Conservation (phyloP, 768 basidiomycete genomes). For the Tricholoma hemisulphureum region DNA sequence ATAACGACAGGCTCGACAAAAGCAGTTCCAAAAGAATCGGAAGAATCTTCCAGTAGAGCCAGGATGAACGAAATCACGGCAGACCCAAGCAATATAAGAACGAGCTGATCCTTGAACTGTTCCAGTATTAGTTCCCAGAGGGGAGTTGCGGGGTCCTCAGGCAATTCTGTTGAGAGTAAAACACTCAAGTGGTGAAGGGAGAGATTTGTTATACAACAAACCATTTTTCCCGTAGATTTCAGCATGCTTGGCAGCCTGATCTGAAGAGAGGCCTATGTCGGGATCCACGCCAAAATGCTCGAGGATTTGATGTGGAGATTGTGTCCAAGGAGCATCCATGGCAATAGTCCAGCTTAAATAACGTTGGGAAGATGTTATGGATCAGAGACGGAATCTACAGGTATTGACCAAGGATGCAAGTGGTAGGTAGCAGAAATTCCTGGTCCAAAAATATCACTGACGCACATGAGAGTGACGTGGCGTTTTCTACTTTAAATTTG, state of each 20-base stretch:
- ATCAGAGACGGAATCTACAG: conserved; percentile 9
- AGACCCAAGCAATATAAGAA: conserved; percentile 92
- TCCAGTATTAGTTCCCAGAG: conserved; percentile 95
- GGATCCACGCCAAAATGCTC: conserved; percentile 71
- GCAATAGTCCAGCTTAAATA: conserved; percentile 19
- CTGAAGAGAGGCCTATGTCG: conserved; percentile 57
- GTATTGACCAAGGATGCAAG: conserved; percentile 7
- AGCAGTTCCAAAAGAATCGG: conserved; percentile 70
- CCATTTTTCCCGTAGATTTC: conserved; percentile 87
- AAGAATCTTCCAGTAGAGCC: conserved; percentile 80
- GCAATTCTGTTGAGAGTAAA: conserved; percentile 61
- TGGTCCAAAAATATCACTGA: conserved; percentile 22
- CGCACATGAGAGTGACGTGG: conserved; percentile 45
- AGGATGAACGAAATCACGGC: conserved; percentile 92
- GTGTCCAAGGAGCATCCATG: conserved; percentile 82
- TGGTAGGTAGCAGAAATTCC: neutral
- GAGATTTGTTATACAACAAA: conserved; percentile 27
- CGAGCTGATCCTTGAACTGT: conserved; percentile 98
- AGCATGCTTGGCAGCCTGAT: conserved; percentile 71
- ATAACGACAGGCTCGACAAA: conserved; percentile 97
- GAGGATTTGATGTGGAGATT: conserved; percentile 63
- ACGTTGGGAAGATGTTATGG: conserved; percentile 13
- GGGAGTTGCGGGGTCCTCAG: conserved; percentile 88
- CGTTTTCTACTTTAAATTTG: conserved; percentile 11
- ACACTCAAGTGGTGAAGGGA: neutral